Percentiles rank a stretch among this genome's conserved stretches.
Evolutionary conservation across 1,139 yeast species (phyloP).

Genomic region (Lodderomyces jiufengensis): DNA sequence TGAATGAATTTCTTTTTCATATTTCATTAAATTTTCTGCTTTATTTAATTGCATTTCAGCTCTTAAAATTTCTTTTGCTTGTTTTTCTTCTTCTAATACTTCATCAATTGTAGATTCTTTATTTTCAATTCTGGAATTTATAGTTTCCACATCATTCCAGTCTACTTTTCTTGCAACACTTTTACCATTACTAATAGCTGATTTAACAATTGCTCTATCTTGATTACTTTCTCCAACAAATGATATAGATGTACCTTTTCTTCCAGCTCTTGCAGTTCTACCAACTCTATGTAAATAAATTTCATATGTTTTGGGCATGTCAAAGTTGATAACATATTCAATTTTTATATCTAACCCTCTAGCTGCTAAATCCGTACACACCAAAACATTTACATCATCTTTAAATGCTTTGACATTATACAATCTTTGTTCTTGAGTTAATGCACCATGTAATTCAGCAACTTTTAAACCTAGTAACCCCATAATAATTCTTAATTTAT

Average conservation of each 20-base stretch:
- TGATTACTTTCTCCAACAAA: conserved; percentile 86
- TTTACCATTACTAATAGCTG: conserved; percentile 63
- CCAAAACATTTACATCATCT: conserved; percentile 71
- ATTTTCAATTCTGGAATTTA: conserved; percentile 55
- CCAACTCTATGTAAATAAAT: conserved; percentile 96
- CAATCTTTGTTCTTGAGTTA: conserved; percentile 93
- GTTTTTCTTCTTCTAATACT: conserved; percentile 81
- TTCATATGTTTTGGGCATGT: conserved; percentile 92
- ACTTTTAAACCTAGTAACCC: conserved; percentile 86
- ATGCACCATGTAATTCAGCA: conserved; percentile 90
- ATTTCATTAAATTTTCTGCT: conserved; percentile 79
- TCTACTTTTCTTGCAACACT: conserved; percentile 83
- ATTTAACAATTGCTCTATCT: conserved; percentile 86
- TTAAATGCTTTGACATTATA: conserved; percentile 79
- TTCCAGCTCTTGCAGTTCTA: conserved; percentile 99
- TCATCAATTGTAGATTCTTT: conserved; percentile 66
- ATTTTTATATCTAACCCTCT: conserved; percentile 98
- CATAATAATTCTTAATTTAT: conserved; percentile 73
- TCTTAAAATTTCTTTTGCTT: conserved; percentile 75
- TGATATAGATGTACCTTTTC: conserved; percentile 89
- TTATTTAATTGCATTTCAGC: conserved; percentile 91
- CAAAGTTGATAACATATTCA: conserved; percentile 89
- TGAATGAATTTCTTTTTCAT: conserved; percentile 76
- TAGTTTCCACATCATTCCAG: conserved; percentile 76
- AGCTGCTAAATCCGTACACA: conserved; percentile 97